These are phyloP conservation scores for Fusarium papillatum DNA, from an alignment of 2,329 filamentous ascomycete genomes.

Conservation along the genomic window DNA sequence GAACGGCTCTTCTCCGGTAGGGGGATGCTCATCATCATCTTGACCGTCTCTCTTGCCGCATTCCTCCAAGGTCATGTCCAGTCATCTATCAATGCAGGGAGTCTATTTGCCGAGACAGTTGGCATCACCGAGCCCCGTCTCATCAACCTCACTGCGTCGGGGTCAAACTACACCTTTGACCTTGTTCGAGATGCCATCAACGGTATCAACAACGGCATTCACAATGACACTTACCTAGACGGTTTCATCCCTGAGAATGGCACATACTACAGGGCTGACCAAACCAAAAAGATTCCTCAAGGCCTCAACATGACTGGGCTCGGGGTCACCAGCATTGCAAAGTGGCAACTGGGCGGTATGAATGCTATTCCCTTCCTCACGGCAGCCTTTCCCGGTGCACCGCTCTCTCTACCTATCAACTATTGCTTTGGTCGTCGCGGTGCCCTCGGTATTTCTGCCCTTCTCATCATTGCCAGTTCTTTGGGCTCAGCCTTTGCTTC, in stretches of 20 bases:
- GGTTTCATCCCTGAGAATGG: not conserved
- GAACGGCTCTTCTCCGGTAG: conserved; percentile 46
- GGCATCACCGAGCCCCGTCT: conserved; percentile 8
- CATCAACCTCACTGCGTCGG: not conserved
- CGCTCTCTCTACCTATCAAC: conserved; percentile 53
- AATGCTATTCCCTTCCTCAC: conserved; percentile 54
- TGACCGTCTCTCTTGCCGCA: conserved; percentile 55
- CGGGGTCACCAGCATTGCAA: not conserved
- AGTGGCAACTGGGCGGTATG: conserved; percentile 46
- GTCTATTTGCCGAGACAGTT: conserved; percentile 43
- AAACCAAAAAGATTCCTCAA: not conserved
- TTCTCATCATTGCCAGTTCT: conserved; percentile 54
- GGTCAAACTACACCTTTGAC: not conserved
- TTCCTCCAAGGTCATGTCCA: conserved; percentile 59
- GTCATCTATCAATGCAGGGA: conserved; percentile 55
- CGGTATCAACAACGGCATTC: not conserved
- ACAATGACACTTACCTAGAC: not conserved
- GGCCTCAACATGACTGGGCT: not conserved
- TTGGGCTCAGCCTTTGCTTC: conserved; percentile 49
- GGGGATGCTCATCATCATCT: conserved; percentile 35
- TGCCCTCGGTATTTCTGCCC: conserved; percentile 53
- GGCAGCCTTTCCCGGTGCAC: conserved; percentile 52
- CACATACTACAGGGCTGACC: not conserved
- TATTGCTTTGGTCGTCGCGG: conserved; percentile 54
- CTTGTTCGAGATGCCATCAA: not conserved